A percentile compares a stretch with the other conserved stretches of the same genome.
Conservation (phyloP, 208 protist genomes). For the Endotrypanum monterogeii region DNA sequence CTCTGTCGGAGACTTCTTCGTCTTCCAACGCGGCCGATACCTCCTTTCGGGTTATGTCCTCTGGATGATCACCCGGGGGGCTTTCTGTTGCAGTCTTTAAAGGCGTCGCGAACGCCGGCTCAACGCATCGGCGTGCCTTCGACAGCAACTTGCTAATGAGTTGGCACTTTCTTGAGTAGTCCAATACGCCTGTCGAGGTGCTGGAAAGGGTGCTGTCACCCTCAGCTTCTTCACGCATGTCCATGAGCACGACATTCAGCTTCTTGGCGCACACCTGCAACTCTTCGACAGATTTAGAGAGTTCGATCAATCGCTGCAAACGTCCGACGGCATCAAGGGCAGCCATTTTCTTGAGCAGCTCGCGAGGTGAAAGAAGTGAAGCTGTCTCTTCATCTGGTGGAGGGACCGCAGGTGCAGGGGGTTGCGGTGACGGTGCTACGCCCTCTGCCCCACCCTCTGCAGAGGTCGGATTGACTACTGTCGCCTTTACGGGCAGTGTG, state of each 20-base stretch:
- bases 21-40: not conserved
- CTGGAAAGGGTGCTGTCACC: not conserved
- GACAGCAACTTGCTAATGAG: slow-evolving; percentile 81
- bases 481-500: slow-evolving; percentile 18
- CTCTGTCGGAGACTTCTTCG: not conserved
- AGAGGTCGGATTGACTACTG: not conserved
- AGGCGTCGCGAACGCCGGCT: slow-evolving; percentile 12
- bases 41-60: not conserved
- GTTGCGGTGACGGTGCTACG: not conserved
- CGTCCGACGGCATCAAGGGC: slow-evolving; percentile 60
- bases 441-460: not conserved
- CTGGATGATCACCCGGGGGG: not conserved
- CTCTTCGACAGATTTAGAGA: slow-evolving; percentile 44
- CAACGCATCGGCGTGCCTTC: slow-evolving; percentile 67
- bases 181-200: slow-evolving; percentile 12
- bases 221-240: slow-evolving; percentile 14
- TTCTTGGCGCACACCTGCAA: slow-evolving; percentile 49
- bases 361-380: slow-evolving; percentile 59
- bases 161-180: slow-evolving; percentile 64
- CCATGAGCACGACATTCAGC: slow-evolving; percentile 22
- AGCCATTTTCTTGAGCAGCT: slow-evolving; percentile 62
- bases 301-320: slow-evolving; percentile 74
- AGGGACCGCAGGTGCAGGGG: not conserved
- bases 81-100: not conserved
- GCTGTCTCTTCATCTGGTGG: slow-evolving; percentile 26